Evolutionary conservation across 73 alveolate species (phyloP), one percentile per base, ranked within the genome.

Genomic region (Stentor coeruleus): DNA sequence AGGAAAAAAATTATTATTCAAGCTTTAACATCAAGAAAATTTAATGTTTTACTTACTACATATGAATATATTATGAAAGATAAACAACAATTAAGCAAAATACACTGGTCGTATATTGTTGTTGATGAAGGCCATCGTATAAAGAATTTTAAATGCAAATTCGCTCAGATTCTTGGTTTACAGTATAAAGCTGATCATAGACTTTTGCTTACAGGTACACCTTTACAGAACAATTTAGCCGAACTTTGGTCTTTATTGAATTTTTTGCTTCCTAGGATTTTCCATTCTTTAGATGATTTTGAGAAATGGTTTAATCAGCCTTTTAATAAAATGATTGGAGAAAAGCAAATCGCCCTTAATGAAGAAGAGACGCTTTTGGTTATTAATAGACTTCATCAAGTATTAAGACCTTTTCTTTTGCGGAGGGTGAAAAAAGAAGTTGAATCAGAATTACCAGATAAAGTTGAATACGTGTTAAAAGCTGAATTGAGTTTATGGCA

Each of bases 91-190:
- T 85, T 81, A 1, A 59, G 84, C 82, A 79, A 79, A 39, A 40
- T 57, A 0, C 30, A 15, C 20, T 79, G 86, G 86, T 11, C 93
- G 88, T 96, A 96, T 88, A 96, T 97, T 30, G 94, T 97, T 73
- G 99, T 97, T 20, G 99, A 97, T 88, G 99, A 97, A 89, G 99
- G 99, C 58, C 99, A 97, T 89, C 91, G 99, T 83, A 97, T 97
- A 99, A 97, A 97, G 86, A 97, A 96, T 89, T 89, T 94, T 74
- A 94, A 95, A 85, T 90, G 98, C 33, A 97, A 97, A 84, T 96
- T 97, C 83, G 98, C 99, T 35, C 93, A 91, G 76, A 96, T 97
- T 42, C 83, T 96, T 55, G 99, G 99, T n/a, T 89, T 94, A 33
- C 93, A 93, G 86, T 96, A 93, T 89, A 38, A 86, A 59, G 89